A percentile compares a stretch with the other conserved stretches of the same genome.
phyloP scores from a whole-genome alignment of 805 yeast genomes.

The Metschnikowia picachoensis region DNA sequence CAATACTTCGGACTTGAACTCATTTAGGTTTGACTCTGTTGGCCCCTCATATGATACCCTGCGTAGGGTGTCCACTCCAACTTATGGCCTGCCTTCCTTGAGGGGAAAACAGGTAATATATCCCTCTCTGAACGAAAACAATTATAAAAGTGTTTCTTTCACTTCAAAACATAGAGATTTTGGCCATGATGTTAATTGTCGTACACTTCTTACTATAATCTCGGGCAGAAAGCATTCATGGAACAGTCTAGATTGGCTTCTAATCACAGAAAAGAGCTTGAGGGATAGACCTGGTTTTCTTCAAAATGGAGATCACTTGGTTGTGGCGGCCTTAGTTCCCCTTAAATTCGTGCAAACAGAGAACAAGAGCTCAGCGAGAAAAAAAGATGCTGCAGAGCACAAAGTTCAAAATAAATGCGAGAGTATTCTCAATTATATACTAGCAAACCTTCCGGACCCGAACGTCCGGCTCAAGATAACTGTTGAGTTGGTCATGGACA shows the following conservation, averaged over 20 bases:
- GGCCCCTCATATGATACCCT: slow-evolving; percentile 17
- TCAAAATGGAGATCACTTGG: slow-evolving; percentile 37
- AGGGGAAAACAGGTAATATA: slow-evolving; percentile 16
- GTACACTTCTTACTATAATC: slow-evolving; percentile 36
- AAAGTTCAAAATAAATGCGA: slow-evolving; percentile 22
- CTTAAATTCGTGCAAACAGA: slow-evolving; percentile 17
- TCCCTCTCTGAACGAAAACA: slow-evolving; percentile 42
- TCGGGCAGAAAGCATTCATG: slow-evolving; percentile 44
- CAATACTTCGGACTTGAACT: slow-evolving; percentile 36
- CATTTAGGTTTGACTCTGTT: slow-evolving; percentile 41
- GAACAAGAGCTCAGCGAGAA: slow-evolving; percentile 7
- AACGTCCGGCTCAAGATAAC: slow-evolving; percentile 34
- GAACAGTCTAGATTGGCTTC: slow-evolving; percentile 40
- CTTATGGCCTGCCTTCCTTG: not conserved
- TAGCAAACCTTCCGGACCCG: slow-evolving; percentile 14
- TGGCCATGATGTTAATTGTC: slow-evolving; percentile 16
- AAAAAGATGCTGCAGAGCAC: slow-evolving; percentile 15
- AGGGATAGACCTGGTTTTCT: slow-evolving; percentile 21
- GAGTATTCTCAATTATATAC: slow-evolving; percentile 19
- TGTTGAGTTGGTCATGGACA: slow-evolving; percentile 34
- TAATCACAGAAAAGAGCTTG: slow-evolving; percentile 15
- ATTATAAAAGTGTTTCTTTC: slow-evolving; percentile 34
- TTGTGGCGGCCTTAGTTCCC: slow-evolving; percentile 35
- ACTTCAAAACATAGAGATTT: slow-evolving; percentile 43
- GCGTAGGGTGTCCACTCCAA: slow-evolving; percentile 9